Base-by-base conservation (phyloP, 108 stramenopile genomes). In the Cyclotella cryptica region DNA sequence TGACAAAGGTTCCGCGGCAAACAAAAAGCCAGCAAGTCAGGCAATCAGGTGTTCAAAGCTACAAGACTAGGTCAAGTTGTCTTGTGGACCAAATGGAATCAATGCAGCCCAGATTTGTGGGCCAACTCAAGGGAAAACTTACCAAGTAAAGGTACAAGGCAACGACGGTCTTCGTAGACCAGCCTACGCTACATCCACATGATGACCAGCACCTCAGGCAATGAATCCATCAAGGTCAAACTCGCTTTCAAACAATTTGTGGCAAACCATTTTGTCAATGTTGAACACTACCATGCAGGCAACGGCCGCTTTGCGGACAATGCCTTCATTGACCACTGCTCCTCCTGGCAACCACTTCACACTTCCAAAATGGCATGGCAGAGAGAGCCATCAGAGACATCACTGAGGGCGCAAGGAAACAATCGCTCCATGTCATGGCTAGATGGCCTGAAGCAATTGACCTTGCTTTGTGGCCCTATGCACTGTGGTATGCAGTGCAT, bases 31-130 rank as follows among this genome's bases (percentile, higher is more conserved):
- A 35, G 35, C 35, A 35, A 35, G 2, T 35, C 35, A 35, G 6
- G 4, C 35, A 35, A 6, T 5, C 35, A 35, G 6, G 19, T 49
- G 13, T 26, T 42, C 22, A 39, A 52, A 0, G 63, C 71, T 1
- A 64, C 6, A 2, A 35, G 35, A 35, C 4, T 6, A 35, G 35
- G 35, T 5, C 42, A 84, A 46, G 51, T 55, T 24, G 69, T 89
- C 11, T 77, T 71, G 85, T 89, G 18, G 86, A 89, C 60, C 78
- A 84, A 61, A 28, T 86, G 62, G 65, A 72, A 0, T 84, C 79
- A 3, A 29, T 58, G 17, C 78, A 74, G 7, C 84, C 80, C 7
- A 86, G 88, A 0, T 71, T 85, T 29, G 55, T 89, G 27, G 77
- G 74, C 1, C 84, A 89, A 54, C 7, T 85, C 17, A 71, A 82